Percentiles rank a stretch among this genome's conserved stretches.
These are phyloP conservation scores for Epicoccum sorghinum DNA, from an alignment of 2,329 filamentous ascomycete genomes.

Conservation along the genomic window DNA sequence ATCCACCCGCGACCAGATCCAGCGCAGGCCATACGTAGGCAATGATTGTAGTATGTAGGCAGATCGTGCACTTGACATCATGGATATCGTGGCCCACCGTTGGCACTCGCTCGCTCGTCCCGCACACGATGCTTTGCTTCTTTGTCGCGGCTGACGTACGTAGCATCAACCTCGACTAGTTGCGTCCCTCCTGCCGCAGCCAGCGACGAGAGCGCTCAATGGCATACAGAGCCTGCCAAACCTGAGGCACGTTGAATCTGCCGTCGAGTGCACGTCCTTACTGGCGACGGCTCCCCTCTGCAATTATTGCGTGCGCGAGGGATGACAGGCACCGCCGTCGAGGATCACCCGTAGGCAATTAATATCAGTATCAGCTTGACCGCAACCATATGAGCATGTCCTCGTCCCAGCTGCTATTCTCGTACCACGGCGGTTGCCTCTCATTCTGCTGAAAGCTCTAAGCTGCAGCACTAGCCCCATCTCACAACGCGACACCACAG, in stretches of 20 bases:
- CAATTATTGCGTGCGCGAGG: constrained; percentile 13
- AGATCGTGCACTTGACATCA: constrained; percentile 11
- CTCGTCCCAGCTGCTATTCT: constrained; percentile 28
- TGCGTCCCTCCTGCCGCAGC: neutral
- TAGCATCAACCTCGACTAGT: constrained; percentile 4
- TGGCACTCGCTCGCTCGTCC: neutral
- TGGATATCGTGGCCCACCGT: constrained; percentile 13
- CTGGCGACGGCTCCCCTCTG: constrained; percentile 11
- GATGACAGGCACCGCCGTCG: constrained; percentile 21
- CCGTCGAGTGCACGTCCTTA: neutral
- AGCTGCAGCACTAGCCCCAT: constrained; percentile 33
- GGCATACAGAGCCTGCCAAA: neutral
- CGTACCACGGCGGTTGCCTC: constrained; percentile 36
- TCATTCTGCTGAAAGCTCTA: constrained; percentile 28
- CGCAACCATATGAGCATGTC: constrained; percentile 3
- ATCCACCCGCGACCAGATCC: constrained; percentile 19
- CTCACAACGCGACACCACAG: constrained; percentile 26
- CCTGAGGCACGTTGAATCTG: neutral
- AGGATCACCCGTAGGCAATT: constrained; percentile 29
- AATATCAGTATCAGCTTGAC: constrained; percentile 4
- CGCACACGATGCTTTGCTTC: constrained; percentile 2
- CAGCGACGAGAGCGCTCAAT: neutral
- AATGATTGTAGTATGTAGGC: too few species aligned
- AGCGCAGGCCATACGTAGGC: neutral
- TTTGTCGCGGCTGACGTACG: constrained; percentile 15